Evolutionary conservation across 2,329 filamentous ascomycete species (phyloP), one percentile per base, ranked within the genome.

Genomic region (Sporothrix curviconia): DNA sequence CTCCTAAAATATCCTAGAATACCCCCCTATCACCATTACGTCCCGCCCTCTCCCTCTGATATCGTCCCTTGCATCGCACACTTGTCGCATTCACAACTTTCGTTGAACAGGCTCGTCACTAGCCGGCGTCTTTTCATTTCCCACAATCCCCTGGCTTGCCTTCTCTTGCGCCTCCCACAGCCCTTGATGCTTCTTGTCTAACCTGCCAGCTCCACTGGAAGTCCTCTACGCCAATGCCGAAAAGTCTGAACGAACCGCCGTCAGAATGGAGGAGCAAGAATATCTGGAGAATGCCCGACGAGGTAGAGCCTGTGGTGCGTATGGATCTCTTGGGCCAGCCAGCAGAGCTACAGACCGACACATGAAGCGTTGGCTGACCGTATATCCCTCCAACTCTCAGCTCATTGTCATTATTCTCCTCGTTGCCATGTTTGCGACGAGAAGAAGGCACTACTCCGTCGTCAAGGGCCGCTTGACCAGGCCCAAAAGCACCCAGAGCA

Each of bases 231-330:
- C 11, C n/a, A 12, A 59, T 59, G 57, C 22, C 57, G 39, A 25
- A 3, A 17, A n/a, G 17, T 7, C 9, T 19, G 7, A 25, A 12
- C n/a, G 46, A 59, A 7, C 44, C 46, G 30, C 44, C 39, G 11
- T 59, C 57, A 6, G n/a, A 56, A 47, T 59, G 57, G 57, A 52
- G 57, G 2, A 59, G 57, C 40, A 40, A 59, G 9, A 52, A 59
- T 39, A 59, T 59, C 7, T 59, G 52, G 57, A 55, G 46, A 43
- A 59, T 59, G 30, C 57, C 57, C 7, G 57, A 56, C 24, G 52
- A 51, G 24, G 46, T 59, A 22, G 57, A 59, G 52, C 52, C 52
- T 3, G 52, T 56, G 1, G 57, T 59, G 42, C 28, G 57, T 59
- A n/a, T 25, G 15, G 11, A 11, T 8, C 14, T 42, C 14, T 40